phyloP scores from a whole-genome alignment of 352 stramenopile genomes.

The Aphanomyces astaci region DNA sequence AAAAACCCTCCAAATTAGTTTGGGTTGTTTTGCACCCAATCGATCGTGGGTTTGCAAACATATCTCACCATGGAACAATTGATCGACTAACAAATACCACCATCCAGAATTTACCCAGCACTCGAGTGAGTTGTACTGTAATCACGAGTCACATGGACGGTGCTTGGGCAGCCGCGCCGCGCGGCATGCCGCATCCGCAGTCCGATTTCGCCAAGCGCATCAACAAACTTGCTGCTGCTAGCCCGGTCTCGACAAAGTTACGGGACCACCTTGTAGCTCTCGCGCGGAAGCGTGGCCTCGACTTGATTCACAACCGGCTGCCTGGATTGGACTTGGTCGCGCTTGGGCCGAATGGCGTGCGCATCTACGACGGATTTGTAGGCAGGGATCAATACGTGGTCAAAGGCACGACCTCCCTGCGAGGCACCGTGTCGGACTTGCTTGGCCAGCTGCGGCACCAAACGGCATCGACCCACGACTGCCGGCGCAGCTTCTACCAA shows the following conservation, averaged over 20 bases:
- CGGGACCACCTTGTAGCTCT: neutral
- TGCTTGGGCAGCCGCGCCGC: neutral
- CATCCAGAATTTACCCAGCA: too few relatives aligned
- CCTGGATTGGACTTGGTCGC: neutral
- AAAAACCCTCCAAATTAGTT: too few relatives aligned
- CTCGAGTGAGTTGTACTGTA: neutral
- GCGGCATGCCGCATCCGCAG: conserved; percentile 8
- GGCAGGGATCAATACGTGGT: neutral
- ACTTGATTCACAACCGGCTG: neutral
- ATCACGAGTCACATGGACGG: neutral
- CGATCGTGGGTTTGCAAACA: too few relatives aligned
- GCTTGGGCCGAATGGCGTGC: neutral
- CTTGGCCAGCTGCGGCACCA: conserved; percentile 3
- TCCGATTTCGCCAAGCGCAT: conserved; percentile 19
- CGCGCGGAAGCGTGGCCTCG: neutral
- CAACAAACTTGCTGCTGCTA: neutral
- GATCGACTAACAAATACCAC: too few relatives aligned
- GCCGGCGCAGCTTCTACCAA: neutral
- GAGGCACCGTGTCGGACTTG: neutral
- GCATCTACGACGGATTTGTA: conserved; percentile 3
- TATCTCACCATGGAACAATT: too few relatives aligned
- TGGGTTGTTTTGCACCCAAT: too few relatives aligned
- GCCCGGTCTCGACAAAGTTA: neutral
- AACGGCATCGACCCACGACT: neutral
- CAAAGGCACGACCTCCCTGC: conserved; percentile 1